These are phyloP conservation scores for Arxiozyma slooffiae DNA, from an alignment of 1,139 yeast genomes.

Conservation along the genomic window DNA sequence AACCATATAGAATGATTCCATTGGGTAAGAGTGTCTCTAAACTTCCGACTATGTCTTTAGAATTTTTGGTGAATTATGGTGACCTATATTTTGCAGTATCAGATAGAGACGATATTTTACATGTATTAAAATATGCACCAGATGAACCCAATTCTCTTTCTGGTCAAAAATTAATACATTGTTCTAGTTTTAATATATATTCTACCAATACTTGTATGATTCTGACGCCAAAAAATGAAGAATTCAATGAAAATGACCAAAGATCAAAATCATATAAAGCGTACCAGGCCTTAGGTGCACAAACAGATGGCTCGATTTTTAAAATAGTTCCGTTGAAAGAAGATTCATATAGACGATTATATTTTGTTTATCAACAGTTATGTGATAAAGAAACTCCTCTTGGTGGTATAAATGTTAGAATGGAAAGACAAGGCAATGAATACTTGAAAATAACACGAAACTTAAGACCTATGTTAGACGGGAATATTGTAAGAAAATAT, in stretches of 20 bases:
- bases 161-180: conserved; percentile 66
- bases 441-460: conserved; percentile 21
- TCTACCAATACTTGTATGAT: conserved; percentile 51
- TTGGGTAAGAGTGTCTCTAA: conserved; percentile 66
- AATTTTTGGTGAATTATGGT: conserved; percentile 62
- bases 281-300: conserved; percentile 57
- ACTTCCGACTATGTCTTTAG: conserved; percentile 53
- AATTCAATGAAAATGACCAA: conserved; percentile 20
- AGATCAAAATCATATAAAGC: conserved; percentile 11
- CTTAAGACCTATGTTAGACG: conserved; percentile 52
- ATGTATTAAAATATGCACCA: conserved; percentile 79
- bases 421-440: conserved; percentile 51
- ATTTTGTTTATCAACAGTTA: conserved; percentile 79
- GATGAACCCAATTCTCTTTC: conserved; percentile 76
- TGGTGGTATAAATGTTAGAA: conserved; percentile 74
- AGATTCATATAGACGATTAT: conserved; percentile 65
- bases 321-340: conserved; percentile 71
- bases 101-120: conserved; percentile 62
- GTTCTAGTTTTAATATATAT: conserved; percentile 63
- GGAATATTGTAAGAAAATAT: conserved; percentile 45
- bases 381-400: conserved; percentile 52
- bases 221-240: conserved; percentile 39
- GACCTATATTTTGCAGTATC: conserved; percentile 59
- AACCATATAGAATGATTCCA: conserved; percentile 78
- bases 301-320: conserved; percentile 70